phyloP scores from a whole-genome alignment of 2,329 filamentous ascomycete species.

The Didymella arachidicola region DNA sequence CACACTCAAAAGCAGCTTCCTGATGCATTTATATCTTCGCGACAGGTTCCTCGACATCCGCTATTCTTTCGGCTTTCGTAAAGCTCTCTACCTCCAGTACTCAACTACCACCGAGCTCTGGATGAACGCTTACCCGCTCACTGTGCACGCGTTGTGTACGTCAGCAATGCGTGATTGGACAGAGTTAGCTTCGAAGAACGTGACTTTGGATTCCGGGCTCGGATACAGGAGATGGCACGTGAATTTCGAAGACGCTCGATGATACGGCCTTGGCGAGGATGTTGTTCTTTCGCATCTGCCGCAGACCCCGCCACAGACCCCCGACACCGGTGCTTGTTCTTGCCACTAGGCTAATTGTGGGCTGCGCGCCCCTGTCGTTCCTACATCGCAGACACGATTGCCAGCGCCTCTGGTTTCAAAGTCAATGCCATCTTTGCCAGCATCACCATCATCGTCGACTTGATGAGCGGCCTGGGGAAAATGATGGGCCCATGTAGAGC shows the following conservation, averaged over 20 bases:
- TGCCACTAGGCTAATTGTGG: slow-evolving; percentile 4
- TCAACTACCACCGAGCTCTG: slow-evolving; percentile 18
- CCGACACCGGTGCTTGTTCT: background rate
- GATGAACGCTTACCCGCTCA: slow-evolving; percentile 25
- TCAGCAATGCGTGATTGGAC: slow-evolving; percentile 10
- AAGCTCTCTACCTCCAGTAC: slow-evolving; percentile 19
- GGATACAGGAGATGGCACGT: background rate
- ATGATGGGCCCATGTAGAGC: background rate
- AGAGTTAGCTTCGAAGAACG: background rate
- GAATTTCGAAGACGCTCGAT: background rate
- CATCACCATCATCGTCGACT: background rate
- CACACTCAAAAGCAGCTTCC: background rate
- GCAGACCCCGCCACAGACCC: background rate
- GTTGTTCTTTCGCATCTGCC: slow-evolving; percentile 7
- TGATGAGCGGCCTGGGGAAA: background rate
- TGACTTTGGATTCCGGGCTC: background rate
- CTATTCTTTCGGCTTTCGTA: background rate
- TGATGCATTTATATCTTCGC: slow-evolving; percentile 1
- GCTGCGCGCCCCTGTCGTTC: background rate
- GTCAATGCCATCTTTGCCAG: too few species aligned
- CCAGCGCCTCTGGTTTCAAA: background rate
- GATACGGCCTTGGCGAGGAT: background rate
- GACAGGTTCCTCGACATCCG: background rate
- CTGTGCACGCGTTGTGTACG: background rate
- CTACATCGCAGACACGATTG: background rate